Conservation (phyloP, 2,329 filamentous ascomycete genomes). For the Chaetoscypha palmicola region DNA sequence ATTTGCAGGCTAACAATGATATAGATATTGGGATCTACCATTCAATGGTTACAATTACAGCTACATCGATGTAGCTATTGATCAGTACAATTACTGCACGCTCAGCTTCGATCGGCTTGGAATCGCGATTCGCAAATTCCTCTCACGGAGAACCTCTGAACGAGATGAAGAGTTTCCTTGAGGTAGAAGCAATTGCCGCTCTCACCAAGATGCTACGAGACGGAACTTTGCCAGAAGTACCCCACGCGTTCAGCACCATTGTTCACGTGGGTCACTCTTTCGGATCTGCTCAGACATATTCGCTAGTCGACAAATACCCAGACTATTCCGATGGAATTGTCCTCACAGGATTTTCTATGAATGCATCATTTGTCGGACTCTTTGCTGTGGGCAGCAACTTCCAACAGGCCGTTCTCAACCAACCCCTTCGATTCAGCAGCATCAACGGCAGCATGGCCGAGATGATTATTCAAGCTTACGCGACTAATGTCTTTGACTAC, state of each 20-base stretch:
- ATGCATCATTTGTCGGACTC: conserved; percentile 36
- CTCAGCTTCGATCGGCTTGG: conserved; percentile 57
- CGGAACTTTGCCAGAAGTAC: conserved; percentile 39
- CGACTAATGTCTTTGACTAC: conserved; percentile 10
- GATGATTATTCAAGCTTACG: conserved; percentile 14
- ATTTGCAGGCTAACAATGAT: too few relatives aligned
- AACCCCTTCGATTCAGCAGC: conserved; percentile 32
- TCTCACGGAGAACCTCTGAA: conserved; percentile 52
- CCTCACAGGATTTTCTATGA: conserved; percentile 53
- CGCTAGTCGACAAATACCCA: conserved; percentile 45
- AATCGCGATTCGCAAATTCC: conserved; percentile 52
- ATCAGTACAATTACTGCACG: conserved; percentile 49
- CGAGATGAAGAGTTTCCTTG: conserved; percentile 51
- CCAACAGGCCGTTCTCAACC: conserved; percentile 34
- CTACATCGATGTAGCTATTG: conserved; percentile 51
- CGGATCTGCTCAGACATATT: conserved; percentile 52
- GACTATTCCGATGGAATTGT: conserved; percentile 49
- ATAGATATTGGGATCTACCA: conserved; percentile 54
- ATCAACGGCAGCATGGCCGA: conserved; percentile 18
- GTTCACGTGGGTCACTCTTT: conserved; percentile 60
- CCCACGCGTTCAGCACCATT: conserved; percentile 35
- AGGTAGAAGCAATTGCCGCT: conserved; percentile 49
- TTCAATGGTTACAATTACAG: conserved; percentile 54
- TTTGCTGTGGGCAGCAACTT: conserved; percentile 43
- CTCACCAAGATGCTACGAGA: conserved; percentile 45